Evolutionary conservation across 805 yeast species (phyloP), one percentile per base, ranked within the genome.

Genomic region (Saccharomycopsis capsularis): DNA sequence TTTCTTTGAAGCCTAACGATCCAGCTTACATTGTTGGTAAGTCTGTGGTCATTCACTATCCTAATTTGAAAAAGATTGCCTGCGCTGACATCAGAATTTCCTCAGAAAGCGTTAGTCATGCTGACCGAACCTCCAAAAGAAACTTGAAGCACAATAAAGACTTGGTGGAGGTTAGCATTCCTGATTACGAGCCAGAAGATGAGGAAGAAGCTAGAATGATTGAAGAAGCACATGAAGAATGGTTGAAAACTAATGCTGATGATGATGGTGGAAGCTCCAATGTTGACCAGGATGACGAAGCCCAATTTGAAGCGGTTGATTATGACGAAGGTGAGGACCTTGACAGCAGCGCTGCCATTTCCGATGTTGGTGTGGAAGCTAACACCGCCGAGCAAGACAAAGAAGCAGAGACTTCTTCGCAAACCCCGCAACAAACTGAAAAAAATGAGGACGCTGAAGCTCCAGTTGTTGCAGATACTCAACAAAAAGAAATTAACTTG

Each of bases 1-100:
- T 84, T 47, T 80, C 89, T 0, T 71, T 83, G 62, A 72, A 79
- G 57, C 74, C 75, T 34, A 62, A 65, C 42, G 70, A 78, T 42
- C 72, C 74, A 40, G 73, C 85, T n/a, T 77, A 72, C 58, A 69
- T 82, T 57, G 76, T 82, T 51, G 82, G 81, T 19, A 70, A 66
- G 51, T 71, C 86, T 2, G 63, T 81, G 46, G 74, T 70, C 43
- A 69, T 82, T 56, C 85, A 81, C 61, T 75, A 65, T 61, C 73
- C 74, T 42, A 70, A 78, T 59, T 62, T 71, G 59, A 75, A 78
- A 40, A 75, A 69, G 55, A 71, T 81, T 59, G 81, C 85, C 15
- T 82, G 88, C 63, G 81, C 83, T 40, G 75, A 76, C 55, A 79
- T 82, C 52, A 67, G 67, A 50, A 56, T 63, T 13, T 53, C 59